Evolutionary conservation across 2,329 filamentous ascomycete genomes (phyloP).

Genomic region (Teratosphaeria viscida): DNA sequence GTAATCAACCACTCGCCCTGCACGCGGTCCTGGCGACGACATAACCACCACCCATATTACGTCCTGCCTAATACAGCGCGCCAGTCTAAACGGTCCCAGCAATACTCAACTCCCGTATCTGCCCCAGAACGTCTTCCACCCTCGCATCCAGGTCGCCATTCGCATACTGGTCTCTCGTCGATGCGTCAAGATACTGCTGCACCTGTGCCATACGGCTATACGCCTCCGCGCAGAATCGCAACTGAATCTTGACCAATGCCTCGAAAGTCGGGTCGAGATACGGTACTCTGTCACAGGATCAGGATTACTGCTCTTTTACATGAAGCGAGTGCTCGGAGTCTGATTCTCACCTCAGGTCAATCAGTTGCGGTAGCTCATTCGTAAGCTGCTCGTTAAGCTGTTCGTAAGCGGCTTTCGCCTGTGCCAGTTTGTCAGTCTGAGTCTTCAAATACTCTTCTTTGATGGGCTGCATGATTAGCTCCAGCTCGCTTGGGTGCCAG

Average conservation of each 20-base stretch:
- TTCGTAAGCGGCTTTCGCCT: slow-evolving; percentile 80
- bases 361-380: slow-evolving; percentile 84
- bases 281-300: slow-evolving; percentile 49
- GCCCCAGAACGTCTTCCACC: slow-evolving; percentile 91
- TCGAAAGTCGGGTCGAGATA: slow-evolving; percentile 97
- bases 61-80: neutral
- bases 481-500: slow-evolving; percentile 24
- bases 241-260: slow-evolving; percentile 94
- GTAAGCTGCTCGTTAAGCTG: slow-evolving; percentile 95
- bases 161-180: slow-evolving; percentile 92
- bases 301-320: neutral
- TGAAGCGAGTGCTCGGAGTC: neutral
- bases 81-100: slow-evolving; percentile 51
- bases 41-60: neutral
- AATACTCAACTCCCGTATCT: slow-evolving; percentile 95
- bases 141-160: slow-evolving; percentile 81
- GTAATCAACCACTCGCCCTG: neutral
- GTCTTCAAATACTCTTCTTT: slow-evolving; percentile 17
- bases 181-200: slow-evolving; percentile 80
- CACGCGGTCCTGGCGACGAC: neutral
- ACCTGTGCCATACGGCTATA: slow-evolving; percentile 98
- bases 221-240: slow-evolving; percentile 94
- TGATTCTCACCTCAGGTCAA: slow-evolving; percentile 59
- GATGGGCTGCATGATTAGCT: slow-evolving; percentile 23
- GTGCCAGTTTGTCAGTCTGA: slow-evolving; percentile 21